Evolutionary conservation across 2,329 filamentous ascomycete genomes (phyloP), one percentile per base, ranked within the genome.

Genomic region (Escovopsis weberi): DNA sequence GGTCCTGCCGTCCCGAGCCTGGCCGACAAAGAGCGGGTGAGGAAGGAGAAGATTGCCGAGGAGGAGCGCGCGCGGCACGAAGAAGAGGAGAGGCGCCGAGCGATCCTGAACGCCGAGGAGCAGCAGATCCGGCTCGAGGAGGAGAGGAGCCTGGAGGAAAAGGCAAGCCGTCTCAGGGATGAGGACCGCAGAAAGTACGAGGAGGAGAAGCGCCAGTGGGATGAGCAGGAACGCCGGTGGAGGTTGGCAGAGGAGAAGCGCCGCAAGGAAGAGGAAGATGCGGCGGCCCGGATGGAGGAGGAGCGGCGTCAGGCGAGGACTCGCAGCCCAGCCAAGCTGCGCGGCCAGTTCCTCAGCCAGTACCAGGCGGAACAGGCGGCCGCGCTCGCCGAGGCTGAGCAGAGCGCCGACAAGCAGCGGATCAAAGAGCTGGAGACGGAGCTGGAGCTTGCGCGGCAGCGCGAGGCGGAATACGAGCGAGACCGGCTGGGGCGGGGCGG

Each of bases 311-410:
- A 74, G 45, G 69, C 75, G 43, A 72, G 76, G 45, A 72, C 68
- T 38, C 71, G 75, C 47, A 80, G 75, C 53, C 80, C 87, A 52
- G 69, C 72, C 33, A 75, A 80, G 47, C 68, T 94, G 19, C 81
- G 80, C 46, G 87, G 87, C 2, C 87, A 94, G 56, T 88, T 81
- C 52, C 71, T 94, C 40, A 89, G 84, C 55, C 83, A 94, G 56
- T 94, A 94, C 57, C 82, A 85, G 58, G 78, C 80, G 18, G 80
- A 85, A 50, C 78, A 56, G 59, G 68, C 47, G 53, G 45, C 55
- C 55, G 54, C 45, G 44, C 51, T 26, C 50, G 53, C 33, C 48
- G 55, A 18, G 60, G 56, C 26, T 60, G 58, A 55, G 38, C 40
- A 60, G 23, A 51, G 59, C 15, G 66, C 68, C 42, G 72, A 89